phyloP scores from a whole-genome alignment of 1,284 basidiomycete genomes.

The Fomitiporia mediterranea region DNA sequence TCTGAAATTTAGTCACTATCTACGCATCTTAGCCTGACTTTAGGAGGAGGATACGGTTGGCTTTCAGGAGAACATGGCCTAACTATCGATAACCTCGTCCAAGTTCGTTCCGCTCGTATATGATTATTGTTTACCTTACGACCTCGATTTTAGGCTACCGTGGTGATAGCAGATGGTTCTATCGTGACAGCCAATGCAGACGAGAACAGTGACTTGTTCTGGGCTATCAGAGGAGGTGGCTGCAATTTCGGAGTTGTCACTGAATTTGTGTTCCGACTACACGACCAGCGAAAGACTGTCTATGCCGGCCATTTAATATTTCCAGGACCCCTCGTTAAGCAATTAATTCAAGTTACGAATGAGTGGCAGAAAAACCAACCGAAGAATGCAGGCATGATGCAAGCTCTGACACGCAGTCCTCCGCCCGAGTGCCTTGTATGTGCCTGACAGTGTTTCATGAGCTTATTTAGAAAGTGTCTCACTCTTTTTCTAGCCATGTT shows the following conservation, averaged over 20 bases:
- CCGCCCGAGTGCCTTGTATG: slow-evolving; percentile 26
- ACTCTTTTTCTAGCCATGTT: neutral
- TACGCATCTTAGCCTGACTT: slow-evolving; percentile 35
- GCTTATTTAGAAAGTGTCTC: neutral
- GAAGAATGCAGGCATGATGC: slow-evolving; percentile 36
- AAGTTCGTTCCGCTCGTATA: too few species aligned
- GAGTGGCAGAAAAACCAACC: slow-evolving; percentile 29
- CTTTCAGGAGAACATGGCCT: slow-evolving; percentile 47
- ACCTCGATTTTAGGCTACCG: slow-evolving; percentile 37
- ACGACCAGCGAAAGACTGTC: slow-evolving; percentile 43
- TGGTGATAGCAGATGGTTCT: slow-evolving; percentile 49
- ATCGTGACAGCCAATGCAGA: slow-evolving; percentile 38
- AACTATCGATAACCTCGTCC: slow-evolving; percentile 49
- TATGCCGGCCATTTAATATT: slow-evolving; percentile 39
- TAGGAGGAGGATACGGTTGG: slow-evolving; percentile 62
- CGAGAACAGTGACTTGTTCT: slow-evolving; percentile 51
- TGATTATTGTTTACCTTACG: slow-evolving; percentile 1
- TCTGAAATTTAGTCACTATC: neutral
- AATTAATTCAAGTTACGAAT: slow-evolving; percentile 33
- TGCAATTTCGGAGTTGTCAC: slow-evolving; percentile 57
- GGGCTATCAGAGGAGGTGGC: slow-evolving; percentile 53
- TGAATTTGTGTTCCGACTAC: slow-evolving; percentile 46
- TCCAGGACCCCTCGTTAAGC: slow-evolving; percentile 29
- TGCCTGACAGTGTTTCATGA: slow-evolving; percentile 15
- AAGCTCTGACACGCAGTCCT: slow-evolving; percentile 31